A percentile compares a stretch with the other conserved stretches of the same genome.
These are phyloP conservation scores for Pythium guiyangense DNA, from an alignment of 352 stramenopile genomes.

Conservation along the genomic window DNA sequence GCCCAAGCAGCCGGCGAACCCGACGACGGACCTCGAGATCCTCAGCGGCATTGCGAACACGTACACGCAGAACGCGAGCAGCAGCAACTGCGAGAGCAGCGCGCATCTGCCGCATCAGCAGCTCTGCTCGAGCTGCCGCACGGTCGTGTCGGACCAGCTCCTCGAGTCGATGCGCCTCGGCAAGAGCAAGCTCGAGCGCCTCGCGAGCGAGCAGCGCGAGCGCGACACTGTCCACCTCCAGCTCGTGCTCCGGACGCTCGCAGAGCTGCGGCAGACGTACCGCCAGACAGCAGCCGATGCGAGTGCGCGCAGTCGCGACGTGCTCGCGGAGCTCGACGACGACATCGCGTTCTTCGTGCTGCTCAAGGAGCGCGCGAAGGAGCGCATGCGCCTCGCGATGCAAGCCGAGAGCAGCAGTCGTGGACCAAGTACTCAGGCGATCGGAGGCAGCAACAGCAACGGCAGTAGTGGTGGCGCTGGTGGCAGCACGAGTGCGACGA, in stretches of 20 bases:
- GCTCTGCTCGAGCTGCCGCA: slow-evolving; percentile 57
- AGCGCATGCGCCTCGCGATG: slow-evolving; percentile 60
- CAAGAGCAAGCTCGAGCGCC: slow-evolving; percentile 46
- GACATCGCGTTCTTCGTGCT: slow-evolving; percentile 70
- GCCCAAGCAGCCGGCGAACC: slow-evolving; percentile 1
- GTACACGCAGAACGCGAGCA: slow-evolving; percentile 52
- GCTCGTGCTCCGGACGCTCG: slow-evolving; percentile 45
- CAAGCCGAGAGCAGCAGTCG: slow-evolving; percentile 12
- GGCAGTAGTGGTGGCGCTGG: too few species aligned
- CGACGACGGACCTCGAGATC: slow-evolving; percentile 66
- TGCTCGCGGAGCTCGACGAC: slow-evolving; percentile 56
- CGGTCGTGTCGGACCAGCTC: slow-evolving; percentile 65
- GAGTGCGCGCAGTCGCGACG: slow-evolving; percentile 31
- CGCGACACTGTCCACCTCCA: slow-evolving; percentile 64
- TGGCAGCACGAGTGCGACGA: too few species aligned
- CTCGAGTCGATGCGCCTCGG: slow-evolving; percentile 74
- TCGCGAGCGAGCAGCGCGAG: slow-evolving; percentile 50
- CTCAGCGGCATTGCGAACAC: slow-evolving; percentile 80
- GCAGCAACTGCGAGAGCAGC: slow-evolving; percentile 19
- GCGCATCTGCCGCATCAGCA: slow-evolving; percentile 4
- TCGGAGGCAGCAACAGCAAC: too few species aligned
- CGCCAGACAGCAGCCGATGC: slow-evolving; percentile 44
- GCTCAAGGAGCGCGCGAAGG: slow-evolving; percentile 67
- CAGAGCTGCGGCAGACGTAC: slow-evolving; percentile 42
- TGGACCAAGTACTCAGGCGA: background rate